A percentile compares a stretch with the other conserved stretches of the same genome.
Conservation (phyloP, 805 yeast species). For the Kodamaea laetipori region DNA sequence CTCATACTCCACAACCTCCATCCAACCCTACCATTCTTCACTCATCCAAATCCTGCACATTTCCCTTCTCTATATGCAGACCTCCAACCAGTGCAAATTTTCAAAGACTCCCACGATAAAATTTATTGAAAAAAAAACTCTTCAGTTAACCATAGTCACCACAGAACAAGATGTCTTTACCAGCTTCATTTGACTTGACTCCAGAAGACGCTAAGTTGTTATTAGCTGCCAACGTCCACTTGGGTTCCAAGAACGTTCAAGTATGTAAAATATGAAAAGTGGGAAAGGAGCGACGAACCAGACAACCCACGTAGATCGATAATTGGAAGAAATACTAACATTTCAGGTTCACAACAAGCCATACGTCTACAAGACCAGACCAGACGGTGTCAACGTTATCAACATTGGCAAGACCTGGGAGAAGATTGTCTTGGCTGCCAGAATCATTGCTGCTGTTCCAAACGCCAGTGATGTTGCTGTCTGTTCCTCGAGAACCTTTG, state of each 20-base stretch:
- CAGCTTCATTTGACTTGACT: slow-evolving; percentile 89
- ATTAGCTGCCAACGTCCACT: slow-evolving; percentile 99
- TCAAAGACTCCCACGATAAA: slow-evolving; percentile 7
- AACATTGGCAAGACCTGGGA: slow-evolving; percentile 99
- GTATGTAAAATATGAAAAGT: slow-evolving; percentile 52
- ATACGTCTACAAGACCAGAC: slow-evolving; percentile 97
- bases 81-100: slow-evolving; percentile 4
- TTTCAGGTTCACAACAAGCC: slow-evolving; percentile 89
- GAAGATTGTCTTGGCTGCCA: slow-evolving; percentile 98
- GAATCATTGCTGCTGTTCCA: slow-evolving; percentile 99
- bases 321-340: no score
- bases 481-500: slow-evolving; percentile 98
- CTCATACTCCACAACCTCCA: not conserved
- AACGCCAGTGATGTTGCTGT: slow-evolving; percentile 98
- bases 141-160: slow-evolving; percentile 14
- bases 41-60: slow-evolving; percentile 8
- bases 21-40: not conserved
- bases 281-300: not conserved
- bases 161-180: slow-evolving; percentile 63
- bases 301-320: not conserved
- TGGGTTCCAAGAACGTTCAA: slow-evolving; percentile 99
- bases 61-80: slow-evolving; percentile 5
- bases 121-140: slow-evolving; percentile 13
- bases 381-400: slow-evolving; percentile 98
- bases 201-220: slow-evolving; percentile 98